Conservation (phyloP, 2,329 filamentous ascomycete species). For the Colletotrichum sp. region DNA sequence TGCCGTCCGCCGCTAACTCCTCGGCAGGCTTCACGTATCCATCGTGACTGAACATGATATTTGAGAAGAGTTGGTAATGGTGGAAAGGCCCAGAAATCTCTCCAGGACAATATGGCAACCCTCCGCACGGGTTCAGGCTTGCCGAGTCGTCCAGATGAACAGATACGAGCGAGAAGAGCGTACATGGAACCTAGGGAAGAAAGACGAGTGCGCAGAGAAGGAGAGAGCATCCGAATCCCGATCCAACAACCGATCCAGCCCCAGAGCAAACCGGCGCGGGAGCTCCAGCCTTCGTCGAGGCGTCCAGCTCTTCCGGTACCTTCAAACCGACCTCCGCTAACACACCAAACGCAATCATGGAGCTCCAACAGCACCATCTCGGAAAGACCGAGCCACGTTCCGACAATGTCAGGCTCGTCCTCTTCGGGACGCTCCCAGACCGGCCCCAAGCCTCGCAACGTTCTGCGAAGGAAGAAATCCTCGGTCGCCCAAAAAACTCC, state of each 20-base stretch:
- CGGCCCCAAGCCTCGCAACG: slow-evolving; percentile 41
- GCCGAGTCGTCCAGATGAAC: slow-evolving; percentile 43
- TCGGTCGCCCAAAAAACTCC: slow-evolving; percentile 44
- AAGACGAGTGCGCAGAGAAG: slow-evolving; percentile 12
- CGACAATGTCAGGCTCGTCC: slow-evolving; percentile 36
- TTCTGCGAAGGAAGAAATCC: slow-evolving; percentile 56
- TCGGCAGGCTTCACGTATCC: background rate
- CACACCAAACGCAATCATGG: slow-evolving; percentile 49
- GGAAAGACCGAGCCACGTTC: slow-evolving; percentile 33
- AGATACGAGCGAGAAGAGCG: slow-evolving; percentile 32
- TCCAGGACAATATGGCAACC: slow-evolving; percentile 48
- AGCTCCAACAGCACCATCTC: slow-evolving; percentile 40
- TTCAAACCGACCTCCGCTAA: slow-evolving; percentile 39
- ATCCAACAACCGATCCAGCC: background rate
- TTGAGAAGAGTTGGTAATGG: slow-evolving; percentile 16
- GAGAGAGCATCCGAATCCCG: slow-evolving; percentile 4
- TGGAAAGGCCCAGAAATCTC: slow-evolving; percentile 19
- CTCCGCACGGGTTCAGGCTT: slow-evolving; percentile 44
- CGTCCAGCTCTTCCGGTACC: slow-evolving; percentile 29
- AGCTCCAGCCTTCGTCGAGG: slow-evolving; percentile 38
- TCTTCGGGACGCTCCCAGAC: slow-evolving; percentile 38
- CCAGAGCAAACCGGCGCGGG: slow-evolving; percentile 36
- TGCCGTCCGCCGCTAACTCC: background rate
- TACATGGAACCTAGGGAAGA: slow-evolving; percentile 20
- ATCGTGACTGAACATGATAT: slow-evolving; percentile 12